Evolutionary conservation across 192 early-diverging fungal species (phyloP).

Genomic region (Linnemannia zychae): DNA sequence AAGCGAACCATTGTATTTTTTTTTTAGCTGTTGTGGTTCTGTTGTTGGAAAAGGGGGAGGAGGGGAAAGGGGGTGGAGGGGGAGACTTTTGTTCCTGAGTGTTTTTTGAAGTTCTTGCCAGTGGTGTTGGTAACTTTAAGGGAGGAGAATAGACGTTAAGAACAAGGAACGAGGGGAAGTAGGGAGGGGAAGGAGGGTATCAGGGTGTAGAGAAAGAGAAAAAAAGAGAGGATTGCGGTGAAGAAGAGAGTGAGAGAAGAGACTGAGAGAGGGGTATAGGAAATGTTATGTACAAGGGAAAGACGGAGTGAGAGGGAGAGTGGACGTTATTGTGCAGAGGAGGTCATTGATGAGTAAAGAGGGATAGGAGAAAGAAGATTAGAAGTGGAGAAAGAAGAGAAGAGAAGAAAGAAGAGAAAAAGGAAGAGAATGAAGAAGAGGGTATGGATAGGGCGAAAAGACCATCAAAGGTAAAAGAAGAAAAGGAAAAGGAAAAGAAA

Average conservation of each 20-base stretch:
- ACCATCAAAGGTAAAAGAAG: neutral
- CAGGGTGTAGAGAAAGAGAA: neutral
- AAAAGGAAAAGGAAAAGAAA: neutral
- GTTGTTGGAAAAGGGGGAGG: neutral
- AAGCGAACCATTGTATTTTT: constrained; percentile 27
- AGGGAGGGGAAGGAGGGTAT: neutral
- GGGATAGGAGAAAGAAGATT: neutral
- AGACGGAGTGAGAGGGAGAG: neutral
- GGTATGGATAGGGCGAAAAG: neutral
- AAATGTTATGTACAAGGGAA: constrained; percentile 1
- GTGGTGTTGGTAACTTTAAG: neutral
- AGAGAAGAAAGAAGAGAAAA: neutral
- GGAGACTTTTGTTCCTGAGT: neutral
- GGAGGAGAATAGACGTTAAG: neutral
- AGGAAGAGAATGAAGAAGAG: neutral
- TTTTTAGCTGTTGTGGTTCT: too few relatives aligned
- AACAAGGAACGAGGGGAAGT: too few relatives aligned
- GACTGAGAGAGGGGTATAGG: neutral
- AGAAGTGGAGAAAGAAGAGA: neutral
- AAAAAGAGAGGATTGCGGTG: neutral
- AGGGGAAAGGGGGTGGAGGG: neutral
- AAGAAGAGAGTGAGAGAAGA: neutral
- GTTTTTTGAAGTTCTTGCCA: neutral
- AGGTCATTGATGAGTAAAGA: neutral
- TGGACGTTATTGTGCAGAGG: constrained; percentile 5